phyloP scores from a whole-genome alignment of 169 alveolate genomes.

The Theileria annulata region DNA sequence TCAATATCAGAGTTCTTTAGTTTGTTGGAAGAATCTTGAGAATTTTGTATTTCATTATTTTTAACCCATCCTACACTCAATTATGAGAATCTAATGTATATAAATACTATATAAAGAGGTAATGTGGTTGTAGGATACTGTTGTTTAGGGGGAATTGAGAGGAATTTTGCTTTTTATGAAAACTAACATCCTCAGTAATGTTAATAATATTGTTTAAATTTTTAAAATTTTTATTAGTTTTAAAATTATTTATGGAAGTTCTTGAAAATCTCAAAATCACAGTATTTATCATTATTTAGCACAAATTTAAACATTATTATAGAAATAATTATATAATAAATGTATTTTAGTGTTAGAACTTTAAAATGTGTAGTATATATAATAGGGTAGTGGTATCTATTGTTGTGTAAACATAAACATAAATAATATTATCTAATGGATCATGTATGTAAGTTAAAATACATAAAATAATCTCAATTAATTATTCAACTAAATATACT shows the following conservation, averaged over 20 bases:
- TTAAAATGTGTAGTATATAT: not conserved
- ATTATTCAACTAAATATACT: not conserved
- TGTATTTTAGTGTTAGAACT: not conserved
- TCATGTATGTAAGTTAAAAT: slow-evolving; percentile 51
- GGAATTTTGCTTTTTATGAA: not conserved
- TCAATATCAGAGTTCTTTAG: not conserved
- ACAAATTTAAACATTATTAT: not conserved
- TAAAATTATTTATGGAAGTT: slow-evolving; percentile 56
- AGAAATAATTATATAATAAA: not conserved
- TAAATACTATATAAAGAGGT: not conserved
- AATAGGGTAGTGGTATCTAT: not conserved
- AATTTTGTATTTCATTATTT: not conserved
- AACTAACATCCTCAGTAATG: slow-evolving; percentile 5
- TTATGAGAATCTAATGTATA: too few species aligned
- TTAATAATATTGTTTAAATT: not conserved
- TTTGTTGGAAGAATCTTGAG: not conserved
- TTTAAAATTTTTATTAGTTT: not conserved
- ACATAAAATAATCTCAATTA: not conserved
- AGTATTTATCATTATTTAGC: not conserved
- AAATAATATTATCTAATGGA: slow-evolving; percentile 32
- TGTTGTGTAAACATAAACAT: not conserved
- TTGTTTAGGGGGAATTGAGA: not conserved
- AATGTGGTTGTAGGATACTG: not conserved
- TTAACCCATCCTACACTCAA: not conserved
- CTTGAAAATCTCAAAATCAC: not conserved